Conservation (phyloP, 805 yeast species). For the Candida chauliodis region DNA sequence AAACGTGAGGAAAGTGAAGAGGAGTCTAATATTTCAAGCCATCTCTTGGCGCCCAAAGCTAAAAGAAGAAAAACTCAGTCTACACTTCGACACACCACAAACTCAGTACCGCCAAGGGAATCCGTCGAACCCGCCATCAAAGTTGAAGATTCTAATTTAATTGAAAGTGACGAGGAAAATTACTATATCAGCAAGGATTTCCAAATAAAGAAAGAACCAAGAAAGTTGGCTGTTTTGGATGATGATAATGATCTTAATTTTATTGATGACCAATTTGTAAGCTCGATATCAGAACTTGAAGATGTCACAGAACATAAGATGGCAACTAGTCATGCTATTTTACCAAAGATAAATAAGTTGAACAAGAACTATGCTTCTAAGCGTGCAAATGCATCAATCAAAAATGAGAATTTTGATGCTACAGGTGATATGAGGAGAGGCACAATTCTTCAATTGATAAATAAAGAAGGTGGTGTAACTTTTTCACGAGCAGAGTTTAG, state of each 20-base stretch:
- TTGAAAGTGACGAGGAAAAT: neutral
- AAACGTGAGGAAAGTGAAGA: neutral
- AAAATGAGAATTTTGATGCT: conserved; percentile 4
- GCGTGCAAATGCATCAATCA: neutral
- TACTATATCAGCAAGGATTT: neutral
- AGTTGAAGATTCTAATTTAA: neutral
- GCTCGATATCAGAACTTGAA: too few species aligned
- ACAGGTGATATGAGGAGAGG: conserved; percentile 5
- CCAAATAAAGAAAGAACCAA: neutral
- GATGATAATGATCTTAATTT: neutral
- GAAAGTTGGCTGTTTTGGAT: neutral
- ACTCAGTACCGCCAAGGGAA: neutral
- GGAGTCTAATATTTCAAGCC: too few species aligned
- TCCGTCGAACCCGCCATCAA: neutral
- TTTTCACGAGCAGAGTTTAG: conserved; percentile 32
- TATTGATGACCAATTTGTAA: neutral
- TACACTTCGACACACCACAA: too few species aligned
- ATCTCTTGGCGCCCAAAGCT: neutral
- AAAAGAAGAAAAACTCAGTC: neutral
- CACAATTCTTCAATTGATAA: conserved; percentile 22
- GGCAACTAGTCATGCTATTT: neutral
- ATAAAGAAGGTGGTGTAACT: conserved; percentile 36
- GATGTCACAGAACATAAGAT: neutral
- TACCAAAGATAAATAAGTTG: conserved; percentile 3
- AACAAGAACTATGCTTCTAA: neutral